Percentiles rank a stretch among this genome's conserved stretches.
phyloP scores from a whole-genome alignment of 257 asterid species.

The Solanum corneliomulleri region DNA sequence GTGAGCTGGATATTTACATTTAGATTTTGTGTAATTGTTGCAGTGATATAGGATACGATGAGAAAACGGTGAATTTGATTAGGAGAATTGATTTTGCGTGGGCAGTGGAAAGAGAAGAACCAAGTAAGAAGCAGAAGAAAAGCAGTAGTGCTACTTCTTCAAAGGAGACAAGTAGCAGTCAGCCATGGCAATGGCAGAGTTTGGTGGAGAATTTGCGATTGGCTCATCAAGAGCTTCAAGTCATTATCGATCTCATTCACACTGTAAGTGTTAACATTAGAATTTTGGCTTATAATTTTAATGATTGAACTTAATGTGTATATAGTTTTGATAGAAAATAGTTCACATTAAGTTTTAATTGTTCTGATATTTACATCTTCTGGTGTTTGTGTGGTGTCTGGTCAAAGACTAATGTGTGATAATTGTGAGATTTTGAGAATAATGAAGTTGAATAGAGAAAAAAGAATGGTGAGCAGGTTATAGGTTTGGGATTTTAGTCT shows the following conservation, averaged over 20 bases:
- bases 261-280: slow-evolving; percentile 32
- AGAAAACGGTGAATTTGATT: slow-evolving; percentile 57
- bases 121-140: slow-evolving; percentile 71
- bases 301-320: not conserved
- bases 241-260: slow-evolving; percentile 84
- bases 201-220: slow-evolving; percentile 79
- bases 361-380: not conserved
- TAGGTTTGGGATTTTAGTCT: not conserved
- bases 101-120: slow-evolving; percentile 93
- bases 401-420: not conserved
- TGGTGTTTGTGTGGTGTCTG: not conserved
- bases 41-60: slow-evolving; percentile 60
- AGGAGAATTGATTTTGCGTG: slow-evolving; percentile 86
- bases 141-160: slow-evolving; percentile 23
- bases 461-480: not conserved
- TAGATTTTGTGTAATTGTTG: not conserved
- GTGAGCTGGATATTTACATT: not conserved
- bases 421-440: not conserved
- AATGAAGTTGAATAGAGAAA: not conserved
- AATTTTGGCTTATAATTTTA: not conserved
- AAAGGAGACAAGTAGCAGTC: slow-evolving; percentile 5
- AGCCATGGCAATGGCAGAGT: slow-evolving; percentile 78
- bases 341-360: not conserved
- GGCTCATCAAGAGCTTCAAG: slow-evolving; percentile 95
- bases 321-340: not conserved